Base-by-base conservation (phyloP, 2,329 filamentous ascomycete genomes). In the Cladophialophora exuberans region DNA sequence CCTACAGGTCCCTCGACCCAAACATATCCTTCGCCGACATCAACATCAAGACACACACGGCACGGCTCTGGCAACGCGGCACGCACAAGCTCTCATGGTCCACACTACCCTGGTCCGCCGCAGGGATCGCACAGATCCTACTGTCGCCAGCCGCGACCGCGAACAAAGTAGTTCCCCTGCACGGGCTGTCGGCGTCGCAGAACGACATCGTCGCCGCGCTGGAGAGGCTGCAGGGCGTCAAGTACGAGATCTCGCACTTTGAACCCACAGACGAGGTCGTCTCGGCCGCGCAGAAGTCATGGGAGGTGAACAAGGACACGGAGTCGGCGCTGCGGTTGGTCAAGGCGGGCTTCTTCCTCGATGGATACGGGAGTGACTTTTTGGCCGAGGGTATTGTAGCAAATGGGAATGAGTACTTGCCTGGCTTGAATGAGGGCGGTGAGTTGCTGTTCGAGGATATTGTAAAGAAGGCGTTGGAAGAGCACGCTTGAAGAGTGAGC, bases 21-120 rank as follows among this genome's bases (percentile, higher is more conserved):
- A 39, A 66, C 0, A 68, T 67, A 1, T 76, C 83, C 57, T 49
- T 81, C 6, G 51, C 82, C 1, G 70, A 79, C 48, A 55, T 73
- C 53, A 35, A 56, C 23, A 30, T 56, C 2, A 69, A 72, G 18
- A 66, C 71, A 1, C 69, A 71, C 1, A 75, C 72, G 36, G 70
- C 74, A 0, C 69, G 62, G 0, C 64, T 85, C 0, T 75, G 73
- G 54, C 77, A 83, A 55, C 76, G 74, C 0, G 83, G 83, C 1
- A 69, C 81, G 20, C 56, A 58, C 4, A 59, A 67, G 11, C 77
- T 83, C 64, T 79, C 73, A 42, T 54, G 72, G 9, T 80, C 81
- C 0, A 80, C 74, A 0, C 69, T 84, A 0, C 59, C 66, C 0
- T 72, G 72, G 2, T 63, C 83, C 10, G 80, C 68, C 0, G 69